Base-by-base conservation (phyloP, 768 basidiomycete species). In the Scleroderma bovista region DNA sequence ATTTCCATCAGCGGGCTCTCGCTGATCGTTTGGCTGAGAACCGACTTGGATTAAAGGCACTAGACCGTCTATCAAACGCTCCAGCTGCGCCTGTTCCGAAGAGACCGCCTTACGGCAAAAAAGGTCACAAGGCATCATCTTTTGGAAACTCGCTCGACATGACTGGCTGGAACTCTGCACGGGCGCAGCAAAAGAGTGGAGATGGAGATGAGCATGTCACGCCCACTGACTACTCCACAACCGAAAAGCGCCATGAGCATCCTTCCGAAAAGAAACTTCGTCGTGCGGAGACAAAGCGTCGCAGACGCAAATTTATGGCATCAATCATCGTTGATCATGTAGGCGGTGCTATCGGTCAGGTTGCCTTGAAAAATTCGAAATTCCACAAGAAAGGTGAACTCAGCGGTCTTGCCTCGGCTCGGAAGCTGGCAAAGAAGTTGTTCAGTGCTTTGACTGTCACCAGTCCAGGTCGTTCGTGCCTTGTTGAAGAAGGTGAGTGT, bases 1-100 rank as follows among this genome's bases (percentile, higher is more conserved):
- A 80, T 56, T 91, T 90, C 62, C 87, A 90, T 62, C 75, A 80
- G 54, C 84, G 78, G 48, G 86, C 87, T 2, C 76, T 89, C 19
- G 80, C 84, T 10, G 87, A 89, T 48, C 81, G 87, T 33, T 67
- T 89, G 15, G 70, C 72, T 8, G 86, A 87, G 64, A 90, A 89
- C 56, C 75, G 75, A 29, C 67, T 84, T 33, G 88, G 82, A 9
- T 70, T 90, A 26, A 80, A 76, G 57, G 85, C 83, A 2, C 72
- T 90, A 19, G 86, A 88, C 62, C 74, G 74, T 24, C 74, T 89
- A 32, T 88, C 87, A 3, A 83, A 83, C 60, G 83, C 81, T 4
- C 78, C 81, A 7, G 75, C 77, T 4, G 54, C 70, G 5, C 57
- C 69, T 3, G 41, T 45, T 11, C 22, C 55, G 43, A 77, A 69